A percentile compares a stretch with the other conserved stretches of the same genome.
Evolutionary conservation across 129 eudicot species (phyloP).

Genomic region (Solidago caesia): DNA sequence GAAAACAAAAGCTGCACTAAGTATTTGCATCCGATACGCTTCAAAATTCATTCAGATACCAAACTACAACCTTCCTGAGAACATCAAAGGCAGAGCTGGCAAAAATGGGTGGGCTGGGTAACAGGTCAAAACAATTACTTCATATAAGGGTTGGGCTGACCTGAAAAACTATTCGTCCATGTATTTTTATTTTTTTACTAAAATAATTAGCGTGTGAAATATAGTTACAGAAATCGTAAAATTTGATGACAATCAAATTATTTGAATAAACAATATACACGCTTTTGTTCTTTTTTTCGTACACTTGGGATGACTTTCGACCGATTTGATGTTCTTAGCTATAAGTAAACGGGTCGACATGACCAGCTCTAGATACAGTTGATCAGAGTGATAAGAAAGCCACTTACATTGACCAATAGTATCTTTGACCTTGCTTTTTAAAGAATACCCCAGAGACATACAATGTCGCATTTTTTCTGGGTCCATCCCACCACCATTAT

Average conservation of each 20-base stretch:
- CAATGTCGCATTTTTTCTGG: conserved; percentile 96
- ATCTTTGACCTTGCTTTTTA: conserved; percentile 78
- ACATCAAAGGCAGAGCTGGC: background rate
- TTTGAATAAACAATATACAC: too few species aligned
- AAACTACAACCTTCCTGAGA: background rate
- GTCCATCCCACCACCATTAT: conserved; percentile 96
- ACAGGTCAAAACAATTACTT: background rate
- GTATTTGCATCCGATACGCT: background rate
- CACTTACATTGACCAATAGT: conserved; percentile 90
- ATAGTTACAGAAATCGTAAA: background rate
- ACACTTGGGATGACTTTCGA: too few species aligned
- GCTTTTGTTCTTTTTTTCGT: too few species aligned
- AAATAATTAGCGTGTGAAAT: background rate
- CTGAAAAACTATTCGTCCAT: background rate
- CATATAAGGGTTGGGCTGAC: background rate
- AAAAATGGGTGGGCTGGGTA: background rate
- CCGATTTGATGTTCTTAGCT: background rate
- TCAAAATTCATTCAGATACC: conserved; percentile 2
- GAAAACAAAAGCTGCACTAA: conserved; percentile 11
- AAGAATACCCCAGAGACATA: conserved; percentile 96
- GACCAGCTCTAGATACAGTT: background rate
- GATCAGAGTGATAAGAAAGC: conserved; percentile 4
- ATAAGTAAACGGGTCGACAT: conserved; percentile 1
- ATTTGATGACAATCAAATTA: background rate
- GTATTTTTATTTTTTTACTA: background rate